Evolutionary conservation across 108 stramenopile genomes (phyloP).

Genomic region (Epithemia pelagica): DNA sequence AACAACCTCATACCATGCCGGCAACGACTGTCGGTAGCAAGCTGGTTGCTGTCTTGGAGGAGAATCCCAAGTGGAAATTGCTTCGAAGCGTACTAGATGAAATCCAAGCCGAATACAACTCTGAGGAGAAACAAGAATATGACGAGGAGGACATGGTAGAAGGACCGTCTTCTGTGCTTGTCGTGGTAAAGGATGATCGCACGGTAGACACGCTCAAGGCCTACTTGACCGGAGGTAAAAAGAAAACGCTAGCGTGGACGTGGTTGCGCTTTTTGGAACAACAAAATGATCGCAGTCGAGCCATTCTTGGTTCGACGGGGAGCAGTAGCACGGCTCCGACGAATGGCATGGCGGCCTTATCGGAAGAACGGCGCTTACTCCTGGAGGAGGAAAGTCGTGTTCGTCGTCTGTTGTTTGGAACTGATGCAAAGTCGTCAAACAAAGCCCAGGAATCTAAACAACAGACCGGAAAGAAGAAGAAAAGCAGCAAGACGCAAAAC

Average conservation of each 20-base stretch:
- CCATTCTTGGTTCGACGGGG: slow-evolving; percentile 13
- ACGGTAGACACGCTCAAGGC: slow-evolving; percentile 58
- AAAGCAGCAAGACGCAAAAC: background rate
- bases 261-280: slow-evolving; percentile 62
- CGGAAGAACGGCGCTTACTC: slow-evolving; percentile 64
- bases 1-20: slow-evolving; percentile 41
- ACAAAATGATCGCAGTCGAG: slow-evolving; percentile 55
- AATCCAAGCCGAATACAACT: slow-evolving; percentile 46
- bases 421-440: background rate
- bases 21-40: background rate
- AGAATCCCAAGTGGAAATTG: slow-evolving; percentile 90
- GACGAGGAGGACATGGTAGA: slow-evolving; percentile 7
- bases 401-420: slow-evolving; percentile 41
- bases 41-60: slow-evolving; percentile 72
- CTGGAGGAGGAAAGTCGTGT: slow-evolving; percentile 63
- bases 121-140: background rate
- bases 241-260: slow-evolving; percentile 36
- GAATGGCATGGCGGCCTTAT: slow-evolving; percentile 32
- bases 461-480: slow-evolving; percentile 18
- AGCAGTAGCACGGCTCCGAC: background rate
- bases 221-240: slow-evolving; percentile 53
- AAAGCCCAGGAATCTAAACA: background rate
- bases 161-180: slow-evolving; percentile 44
- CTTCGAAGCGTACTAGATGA: slow-evolving; percentile 78
- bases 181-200: slow-evolving; percentile 89